Conservation (phyloP, 106 monocot species). For the Allium fistulosum region DNA sequence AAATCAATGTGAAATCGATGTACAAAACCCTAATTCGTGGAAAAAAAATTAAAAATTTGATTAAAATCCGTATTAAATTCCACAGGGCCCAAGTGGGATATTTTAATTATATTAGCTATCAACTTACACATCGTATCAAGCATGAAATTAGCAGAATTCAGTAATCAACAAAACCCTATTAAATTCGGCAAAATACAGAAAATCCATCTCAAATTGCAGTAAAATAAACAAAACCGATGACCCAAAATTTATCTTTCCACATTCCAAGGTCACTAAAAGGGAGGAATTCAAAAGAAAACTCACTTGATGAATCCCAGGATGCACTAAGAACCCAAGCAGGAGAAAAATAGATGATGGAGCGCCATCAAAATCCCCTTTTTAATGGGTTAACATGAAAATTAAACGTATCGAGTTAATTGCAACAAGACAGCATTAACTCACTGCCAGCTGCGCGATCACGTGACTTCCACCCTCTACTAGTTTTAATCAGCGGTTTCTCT, state of each 20-base stretch:
- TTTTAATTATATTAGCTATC: too few species aligned
- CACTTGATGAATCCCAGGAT: neutral
- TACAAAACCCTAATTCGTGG: too few species aligned
- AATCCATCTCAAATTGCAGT: neutral
- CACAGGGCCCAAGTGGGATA: too few species aligned
- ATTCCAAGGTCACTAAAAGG: neutral
- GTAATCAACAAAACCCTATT: too few species aligned
- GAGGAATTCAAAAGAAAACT: neutral
- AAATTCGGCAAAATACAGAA: too few species aligned
- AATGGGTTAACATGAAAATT: neutral
- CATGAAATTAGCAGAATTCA: too few species aligned
- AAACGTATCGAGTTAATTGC: conserved; percentile 1
- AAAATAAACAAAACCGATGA: conserved; percentile 4
- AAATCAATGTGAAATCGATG: too few species aligned
- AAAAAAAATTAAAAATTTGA: too few species aligned
- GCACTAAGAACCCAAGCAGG: conserved; percentile 2
- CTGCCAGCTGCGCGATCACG: conserved; percentile 5
- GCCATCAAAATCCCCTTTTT: conserved; percentile 1
- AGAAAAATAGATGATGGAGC: neutral
- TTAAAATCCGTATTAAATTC: too few species aligned
- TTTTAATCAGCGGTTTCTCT: neutral
- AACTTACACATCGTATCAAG: too few species aligned
- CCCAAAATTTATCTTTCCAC: conserved; percentile 8
- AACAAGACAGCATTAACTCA: conserved; percentile 5
- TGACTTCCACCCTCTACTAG: neutral